phyloP scores from a whole-genome alignment of 1,284 basidiomycete species.

The Schizophyllum amplum region DNA sequence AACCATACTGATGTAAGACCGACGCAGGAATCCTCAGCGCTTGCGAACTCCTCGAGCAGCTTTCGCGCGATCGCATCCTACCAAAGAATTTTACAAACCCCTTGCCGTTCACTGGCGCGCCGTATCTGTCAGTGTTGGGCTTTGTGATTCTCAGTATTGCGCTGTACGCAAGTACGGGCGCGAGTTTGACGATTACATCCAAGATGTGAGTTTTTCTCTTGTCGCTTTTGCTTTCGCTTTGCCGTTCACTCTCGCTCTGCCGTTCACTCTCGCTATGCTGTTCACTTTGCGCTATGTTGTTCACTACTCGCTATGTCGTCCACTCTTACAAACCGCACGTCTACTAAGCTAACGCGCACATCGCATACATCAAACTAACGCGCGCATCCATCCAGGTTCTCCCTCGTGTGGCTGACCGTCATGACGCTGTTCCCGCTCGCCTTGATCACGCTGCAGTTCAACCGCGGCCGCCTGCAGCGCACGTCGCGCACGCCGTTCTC shows the following conservation, averaged over 20 bases:
- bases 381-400: constrained; percentile 33
- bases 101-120: constrained; percentile 44
- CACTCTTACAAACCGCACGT: too few species aligned
- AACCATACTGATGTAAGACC: constrained; percentile 1
- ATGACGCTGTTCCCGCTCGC: constrained; percentile 59
- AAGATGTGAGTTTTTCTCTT: constrained; percentile 35
- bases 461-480: constrained; percentile 49
- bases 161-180: constrained; percentile 52
- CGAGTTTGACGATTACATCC: constrained; percentile 44
- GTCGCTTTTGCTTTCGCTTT: background rate
- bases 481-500: constrained; percentile 28
- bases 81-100: constrained; percentile 42
- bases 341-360: too few species aligned
- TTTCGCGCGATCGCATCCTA: constrained; percentile 51
- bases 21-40: constrained; percentile 45
- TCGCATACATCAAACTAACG: background rate
- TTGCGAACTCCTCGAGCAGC: constrained; percentile 49
- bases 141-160: constrained; percentile 44
- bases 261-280: too few species aligned
- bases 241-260: too few species aligned
- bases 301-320: too few species aligned
- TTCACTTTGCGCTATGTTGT: too few species aligned
- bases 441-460: constrained; percentile 53
- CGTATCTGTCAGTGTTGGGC: constrained; percentile 42
- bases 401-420: constrained; percentile 55